These are phyloP conservation scores for Leccinellum luteum DNA, from an alignment of 768 basidiomycete species.

Conservation along the genomic window DNA sequence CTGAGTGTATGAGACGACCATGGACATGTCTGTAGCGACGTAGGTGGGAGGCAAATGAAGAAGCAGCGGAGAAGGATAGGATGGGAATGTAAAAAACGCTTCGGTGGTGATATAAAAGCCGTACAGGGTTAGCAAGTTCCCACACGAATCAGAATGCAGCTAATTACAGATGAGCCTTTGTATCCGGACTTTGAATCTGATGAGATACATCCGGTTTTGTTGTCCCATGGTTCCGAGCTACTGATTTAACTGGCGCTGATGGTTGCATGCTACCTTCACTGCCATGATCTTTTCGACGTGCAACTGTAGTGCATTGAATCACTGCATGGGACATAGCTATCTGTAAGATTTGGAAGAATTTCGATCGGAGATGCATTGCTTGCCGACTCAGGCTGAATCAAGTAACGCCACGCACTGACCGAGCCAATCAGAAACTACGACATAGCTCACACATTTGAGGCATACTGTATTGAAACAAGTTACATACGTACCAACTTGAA, in stretches of 20 bases:
- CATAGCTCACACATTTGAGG: background rate
- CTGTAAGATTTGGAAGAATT: background rate
- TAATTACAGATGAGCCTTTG: background rate
- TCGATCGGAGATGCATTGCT: background rate
- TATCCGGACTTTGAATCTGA: background rate
- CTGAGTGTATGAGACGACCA: conserved; percentile 66
- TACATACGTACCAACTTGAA: background rate
- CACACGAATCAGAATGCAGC: conserved; percentile 17
- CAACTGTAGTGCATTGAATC: background rate
- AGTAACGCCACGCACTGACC: background rate
- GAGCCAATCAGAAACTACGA: background rate
- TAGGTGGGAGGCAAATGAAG: conserved; percentile 12
- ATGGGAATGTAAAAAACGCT: conserved; percentile 4
- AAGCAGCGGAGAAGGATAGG: background rate
- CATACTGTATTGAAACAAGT: background rate
- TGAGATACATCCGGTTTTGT: background rate
- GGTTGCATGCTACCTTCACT: background rate
- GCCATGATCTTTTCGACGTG: background rate
- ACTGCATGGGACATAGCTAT: background rate
- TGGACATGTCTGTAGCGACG: conserved; percentile 37
- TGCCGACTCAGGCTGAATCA: background rate
- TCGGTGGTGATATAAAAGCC: conserved; percentile 15
- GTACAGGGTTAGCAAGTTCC: conserved; percentile 26
- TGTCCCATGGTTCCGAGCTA: background rate
- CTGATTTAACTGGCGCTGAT: background rate